phyloP scores from a whole-genome alignment of 75 land plant genomes.

The Isoetes taiwanensis region DNA sequence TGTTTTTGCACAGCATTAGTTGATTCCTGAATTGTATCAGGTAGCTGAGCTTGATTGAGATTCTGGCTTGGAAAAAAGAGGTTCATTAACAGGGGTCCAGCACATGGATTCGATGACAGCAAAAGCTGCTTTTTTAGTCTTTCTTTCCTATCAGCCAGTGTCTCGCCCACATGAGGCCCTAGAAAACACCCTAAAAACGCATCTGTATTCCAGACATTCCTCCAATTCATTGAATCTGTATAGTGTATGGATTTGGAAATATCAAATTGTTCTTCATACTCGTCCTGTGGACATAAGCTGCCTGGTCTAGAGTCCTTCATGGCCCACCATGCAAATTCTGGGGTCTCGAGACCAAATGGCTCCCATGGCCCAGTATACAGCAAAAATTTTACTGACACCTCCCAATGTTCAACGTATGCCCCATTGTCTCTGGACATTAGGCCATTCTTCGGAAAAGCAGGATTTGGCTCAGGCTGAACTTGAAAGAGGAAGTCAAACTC shows the following conservation, averaged over 20 bases:
- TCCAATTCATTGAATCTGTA: too few relatives aligned
- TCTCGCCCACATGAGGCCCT: constrained; percentile 33
- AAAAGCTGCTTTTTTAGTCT: constrained; percentile 25
- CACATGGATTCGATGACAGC: constrained; percentile 20
- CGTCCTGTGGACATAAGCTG: too few relatives aligned
- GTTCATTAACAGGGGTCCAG: constrained; percentile 9
- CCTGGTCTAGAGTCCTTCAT: too few relatives aligned
- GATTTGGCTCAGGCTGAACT: too few relatives aligned
- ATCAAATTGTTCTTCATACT: too few relatives aligned
- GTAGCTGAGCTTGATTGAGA: not conserved
- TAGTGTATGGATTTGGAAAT: too few relatives aligned
- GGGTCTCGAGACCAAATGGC: constrained; percentile 23
- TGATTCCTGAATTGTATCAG: not conserved
- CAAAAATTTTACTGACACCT: constrained; percentile 32
- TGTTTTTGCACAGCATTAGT: not conserved
- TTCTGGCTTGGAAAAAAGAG: not conserved
- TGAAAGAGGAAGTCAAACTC: constrained; percentile 33
- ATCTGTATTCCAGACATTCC: constrained; percentile 4
- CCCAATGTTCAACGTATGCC: constrained; percentile 29
- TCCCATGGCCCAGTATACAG: constrained; percentile 36
- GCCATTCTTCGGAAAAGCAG: too few relatives aligned
- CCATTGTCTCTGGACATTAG: too few relatives aligned
- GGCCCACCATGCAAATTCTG: constrained; percentile 20
- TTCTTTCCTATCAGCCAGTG: constrained; percentile 18
- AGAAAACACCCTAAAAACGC: constrained; percentile 26